phyloP scores from a whole-genome alignment of 768 basidiomycete species.

The Termitomyces sp. region DNA sequence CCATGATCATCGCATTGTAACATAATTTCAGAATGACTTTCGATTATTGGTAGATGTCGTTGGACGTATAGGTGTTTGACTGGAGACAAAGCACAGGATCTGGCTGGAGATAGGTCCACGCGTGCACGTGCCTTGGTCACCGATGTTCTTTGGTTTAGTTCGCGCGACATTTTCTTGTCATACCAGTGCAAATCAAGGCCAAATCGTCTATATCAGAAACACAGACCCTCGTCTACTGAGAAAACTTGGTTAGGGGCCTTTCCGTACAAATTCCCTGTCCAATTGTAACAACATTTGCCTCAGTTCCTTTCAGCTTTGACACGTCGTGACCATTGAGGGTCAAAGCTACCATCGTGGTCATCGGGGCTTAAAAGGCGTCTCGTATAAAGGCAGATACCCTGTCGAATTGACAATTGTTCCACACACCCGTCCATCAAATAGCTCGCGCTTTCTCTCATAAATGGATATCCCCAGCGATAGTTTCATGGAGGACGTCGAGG shows the following conservation, averaged over 20 bases:
- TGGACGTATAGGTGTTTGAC: neutral
- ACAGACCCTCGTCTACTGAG: neutral
- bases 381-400: slow-evolving; percentile 18
- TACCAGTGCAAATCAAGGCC: neutral
- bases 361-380: slow-evolving; percentile 27
- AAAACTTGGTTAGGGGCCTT: neutral
- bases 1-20: neutral
- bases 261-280: neutral
- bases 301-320: slow-evolving; percentile 10
- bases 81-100: neutral
- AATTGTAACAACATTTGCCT: neutral
- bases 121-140: slow-evolving; percentile 7
- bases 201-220: neutral
- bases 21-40: neutral
- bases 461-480: slow-evolving; percentile 11
- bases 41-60: neutral
- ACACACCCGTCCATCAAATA: neutral
- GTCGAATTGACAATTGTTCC: neutral
- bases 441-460: neutral
- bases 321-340: slow-evolving; percentile 6
- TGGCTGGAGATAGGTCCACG: too few species aligned
- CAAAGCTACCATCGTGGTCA: slow-evolving; percentile 11
- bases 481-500: slow-evolving; percentile 19
- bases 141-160: neutral
- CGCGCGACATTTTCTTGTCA: neutral